phyloP scores from a whole-genome alignment of 495 filamentous ascomycete genomes.

The Talaromyces liani region DNA sequence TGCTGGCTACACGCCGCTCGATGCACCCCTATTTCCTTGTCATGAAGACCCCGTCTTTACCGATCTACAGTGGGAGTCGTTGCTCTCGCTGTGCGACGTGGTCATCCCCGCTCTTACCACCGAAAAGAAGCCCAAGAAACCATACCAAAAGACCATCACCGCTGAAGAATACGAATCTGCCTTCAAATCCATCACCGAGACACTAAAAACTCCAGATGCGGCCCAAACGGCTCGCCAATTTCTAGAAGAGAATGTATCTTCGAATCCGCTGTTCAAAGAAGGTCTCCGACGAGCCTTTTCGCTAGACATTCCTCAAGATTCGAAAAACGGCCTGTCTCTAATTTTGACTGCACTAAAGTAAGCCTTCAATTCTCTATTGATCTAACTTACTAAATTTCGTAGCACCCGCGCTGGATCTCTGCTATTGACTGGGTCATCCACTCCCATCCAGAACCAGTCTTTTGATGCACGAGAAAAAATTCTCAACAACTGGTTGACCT shows the following conservation, averaged over 20 bases:
- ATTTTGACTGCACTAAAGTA: slow-evolving; percentile 50
- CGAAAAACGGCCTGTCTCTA: slow-evolving; percentile 40
- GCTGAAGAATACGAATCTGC: slow-evolving; percentile 27
- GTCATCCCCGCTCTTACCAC: slow-evolving; percentile 45
- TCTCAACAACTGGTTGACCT: slow-evolving; percentile 49
- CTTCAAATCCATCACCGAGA: slow-evolving; percentile 18
- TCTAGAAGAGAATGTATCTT: slow-evolving; percentile 42
- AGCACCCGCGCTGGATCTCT: slow-evolving; percentile 66
- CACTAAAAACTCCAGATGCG: slow-evolving; percentile 24
- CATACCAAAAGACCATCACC: slow-evolving; percentile 24
- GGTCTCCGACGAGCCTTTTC: slow-evolving; percentile 37
- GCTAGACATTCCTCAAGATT: slow-evolving; percentile 36
- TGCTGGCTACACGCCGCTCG: slow-evolving; percentile 26
- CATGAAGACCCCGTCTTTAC: slow-evolving; percentile 34
- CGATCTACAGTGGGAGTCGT: slow-evolving; percentile 46
- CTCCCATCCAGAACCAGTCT: slow-evolving; percentile 55
- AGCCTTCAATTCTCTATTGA: slow-evolving; percentile 10
- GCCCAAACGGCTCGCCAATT: slow-evolving; percentile 30
- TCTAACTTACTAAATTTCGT: slow-evolving; percentile 7
- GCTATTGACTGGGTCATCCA: slow-evolving; percentile 56
- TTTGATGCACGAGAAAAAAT: slow-evolving; percentile 52
- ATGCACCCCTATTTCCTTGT: slow-evolving; percentile 35
- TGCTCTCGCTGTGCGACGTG: slow-evolving; percentile 48
- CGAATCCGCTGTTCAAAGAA: slow-evolving; percentile 37
- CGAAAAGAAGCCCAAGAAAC: slow-evolving; percentile 17